Base-by-base conservation (phyloP, 192 early-diverging fungal genomes). In the Podila epicladia region DNA sequence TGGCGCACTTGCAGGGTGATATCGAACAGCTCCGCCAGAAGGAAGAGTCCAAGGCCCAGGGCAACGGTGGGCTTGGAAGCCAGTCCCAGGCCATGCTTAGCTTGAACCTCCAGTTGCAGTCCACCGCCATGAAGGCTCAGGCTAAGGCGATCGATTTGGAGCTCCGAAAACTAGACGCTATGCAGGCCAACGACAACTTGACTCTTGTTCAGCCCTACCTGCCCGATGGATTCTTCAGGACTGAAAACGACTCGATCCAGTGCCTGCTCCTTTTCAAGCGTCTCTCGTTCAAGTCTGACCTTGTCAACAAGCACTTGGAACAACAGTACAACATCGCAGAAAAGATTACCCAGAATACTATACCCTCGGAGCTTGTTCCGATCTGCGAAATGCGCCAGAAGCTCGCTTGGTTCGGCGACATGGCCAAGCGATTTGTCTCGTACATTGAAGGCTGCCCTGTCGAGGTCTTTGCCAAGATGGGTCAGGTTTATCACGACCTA, bases 61-160 rank as follows among this genome's bases (percentile, higher is more conserved):
- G 69, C 22, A 45, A 45, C 41, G 57, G 67, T 6, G 75, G 75
- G 32, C 72, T 91, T 2, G 90, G 86, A 69, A 92, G 89, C 38
- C 88, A 89, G 80, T 90, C 93, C 9, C 96, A 96, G 70, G 92
- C 90, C 17, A 94, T 96, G 92, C 77, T 95, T 69, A 90, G 85
- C 19, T 87, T 95, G 20, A 96, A 93, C 62, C 74, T 95, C 62
- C 93, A 94, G 59, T 83, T 98, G 55, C 93, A 95, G 76, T 89
- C 89, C 19, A 91, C 94, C 0, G 90, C 89, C 12, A 88, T 92
- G 80, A 95, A 96, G 76, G 90, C 93, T 5, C 92, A 95, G 71
- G 93, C 96, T 24, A 95, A 95, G 84, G 89, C 93, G 17, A 92
- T 98, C 48, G 97, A 98, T 83, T 82, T 97, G 45, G 96, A 97